Conservation (phyloP, 305 asterid genomes). For the Rubia peregrina region DNA sequence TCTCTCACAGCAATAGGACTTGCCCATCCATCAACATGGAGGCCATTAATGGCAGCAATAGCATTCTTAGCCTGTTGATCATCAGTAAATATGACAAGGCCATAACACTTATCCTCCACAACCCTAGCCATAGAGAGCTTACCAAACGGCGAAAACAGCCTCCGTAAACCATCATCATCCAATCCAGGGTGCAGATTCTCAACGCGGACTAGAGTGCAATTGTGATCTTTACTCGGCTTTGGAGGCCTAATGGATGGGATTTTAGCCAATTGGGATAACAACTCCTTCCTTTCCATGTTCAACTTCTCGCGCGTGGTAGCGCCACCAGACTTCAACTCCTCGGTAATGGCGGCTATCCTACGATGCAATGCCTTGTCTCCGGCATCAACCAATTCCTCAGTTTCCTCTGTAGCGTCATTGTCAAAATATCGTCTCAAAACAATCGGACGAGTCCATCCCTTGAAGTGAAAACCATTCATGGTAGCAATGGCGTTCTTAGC, state of each 20-base stretch:
- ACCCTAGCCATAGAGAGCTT: neutral
- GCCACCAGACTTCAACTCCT: neutral
- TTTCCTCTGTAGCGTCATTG: neutral
- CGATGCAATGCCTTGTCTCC: neutral
- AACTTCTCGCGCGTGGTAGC: neutral
- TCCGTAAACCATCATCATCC: neutral
- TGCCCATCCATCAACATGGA: neutral
- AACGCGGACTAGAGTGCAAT: neutral
- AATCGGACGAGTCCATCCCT: neutral
- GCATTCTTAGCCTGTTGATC: neutral
- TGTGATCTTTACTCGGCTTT: neutral
- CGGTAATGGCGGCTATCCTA: neutral
- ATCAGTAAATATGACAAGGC: neutral
- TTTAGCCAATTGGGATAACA: neutral
- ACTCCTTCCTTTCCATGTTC: neutral
- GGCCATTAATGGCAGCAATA: neutral
- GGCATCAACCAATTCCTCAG: neutral
- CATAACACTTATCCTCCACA: neutral
- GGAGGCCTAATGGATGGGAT: neutral
- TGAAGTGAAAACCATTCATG: neutral
- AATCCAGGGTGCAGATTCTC: neutral
- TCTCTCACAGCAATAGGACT: neutral
- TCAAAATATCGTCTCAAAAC: neutral
- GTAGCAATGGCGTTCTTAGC: neutral
- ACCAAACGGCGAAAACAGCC: neutral